Conservation (phyloP, 805 yeast genomes). For the Kodamaea restingae region DNA sequence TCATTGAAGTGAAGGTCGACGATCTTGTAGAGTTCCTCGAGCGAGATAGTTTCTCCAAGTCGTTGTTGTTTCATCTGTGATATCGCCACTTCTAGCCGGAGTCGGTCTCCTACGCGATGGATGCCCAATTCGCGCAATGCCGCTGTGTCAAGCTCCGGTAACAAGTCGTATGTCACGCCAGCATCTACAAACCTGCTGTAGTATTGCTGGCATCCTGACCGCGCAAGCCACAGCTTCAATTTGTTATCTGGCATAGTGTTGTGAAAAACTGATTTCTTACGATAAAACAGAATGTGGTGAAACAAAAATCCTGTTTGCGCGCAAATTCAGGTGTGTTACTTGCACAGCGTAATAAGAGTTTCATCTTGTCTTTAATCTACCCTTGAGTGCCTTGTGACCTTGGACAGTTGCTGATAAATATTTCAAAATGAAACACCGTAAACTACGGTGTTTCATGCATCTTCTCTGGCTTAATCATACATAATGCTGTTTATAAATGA, state of each 20-base stretch:
- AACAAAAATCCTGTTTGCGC: too few relatives aligned
- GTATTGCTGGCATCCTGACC: slow-evolving; percentile 33
- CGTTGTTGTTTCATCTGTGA: slow-evolving; percentile 39
- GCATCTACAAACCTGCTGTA: slow-evolving; percentile 37
- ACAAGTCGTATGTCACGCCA: slow-evolving; percentile 53
- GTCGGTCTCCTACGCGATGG: slow-evolving; percentile 76
- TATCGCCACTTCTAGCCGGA: slow-evolving; percentile 60
- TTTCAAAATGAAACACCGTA: too few relatives aligned
- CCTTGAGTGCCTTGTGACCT: too few relatives aligned
- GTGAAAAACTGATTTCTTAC: background rate
- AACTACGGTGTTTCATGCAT: too few relatives aligned
- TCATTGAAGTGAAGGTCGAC: slow-evolving; percentile 14
- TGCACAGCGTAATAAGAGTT: too few relatives aligned
- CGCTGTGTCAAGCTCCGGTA: slow-evolving; percentile 57
- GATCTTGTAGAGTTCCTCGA: slow-evolving; percentile 24
- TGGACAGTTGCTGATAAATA: too few relatives aligned
- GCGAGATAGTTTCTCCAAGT: slow-evolving; percentile 17
- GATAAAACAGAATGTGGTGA: too few relatives aligned
- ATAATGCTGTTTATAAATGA: too few relatives aligned
- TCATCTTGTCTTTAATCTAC: too few relatives aligned
- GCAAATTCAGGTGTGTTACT: too few relatives aligned
- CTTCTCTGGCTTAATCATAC: too few relatives aligned
- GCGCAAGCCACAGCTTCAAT: slow-evolving; percentile 35
- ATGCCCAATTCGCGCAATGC: slow-evolving; percentile 73
- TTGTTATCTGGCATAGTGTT: slow-evolving; percentile 14